Percentiles rank a stretch among this genome's conserved stretches.
Evolutionary conservation across 805 yeast genomes (phyloP).

Genomic region (Komagataella kurtzmanii): DNA sequence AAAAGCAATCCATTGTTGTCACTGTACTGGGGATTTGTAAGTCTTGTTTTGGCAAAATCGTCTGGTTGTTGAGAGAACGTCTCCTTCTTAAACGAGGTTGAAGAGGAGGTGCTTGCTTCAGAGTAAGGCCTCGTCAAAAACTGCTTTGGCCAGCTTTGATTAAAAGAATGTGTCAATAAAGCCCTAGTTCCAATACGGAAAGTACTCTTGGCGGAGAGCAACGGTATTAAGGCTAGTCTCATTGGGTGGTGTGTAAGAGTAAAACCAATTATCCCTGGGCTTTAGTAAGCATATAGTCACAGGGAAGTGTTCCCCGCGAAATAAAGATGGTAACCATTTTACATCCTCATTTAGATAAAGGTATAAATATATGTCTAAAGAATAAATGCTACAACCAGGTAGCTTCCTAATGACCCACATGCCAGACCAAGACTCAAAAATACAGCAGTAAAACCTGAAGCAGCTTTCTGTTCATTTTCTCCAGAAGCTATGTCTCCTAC

Average conservation of each 20-base stretch:
- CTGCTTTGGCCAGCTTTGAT: not conserved
- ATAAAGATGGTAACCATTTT: not conserved
- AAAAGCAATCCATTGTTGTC: constrained; percentile 21
- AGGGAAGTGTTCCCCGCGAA: not conserved
- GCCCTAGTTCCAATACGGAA: not conserved
- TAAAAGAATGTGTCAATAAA: not conserved
- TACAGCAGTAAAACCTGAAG: constrained; percentile 85
- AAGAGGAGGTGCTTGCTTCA: not conserved
- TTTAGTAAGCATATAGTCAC: not conserved
- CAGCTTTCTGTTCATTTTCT: constrained; percentile 65
- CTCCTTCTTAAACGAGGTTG: not conserved
- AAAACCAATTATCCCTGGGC: not conserved
- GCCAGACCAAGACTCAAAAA: constrained; percentile 70
- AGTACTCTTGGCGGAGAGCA: not conserved
- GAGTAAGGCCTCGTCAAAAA: not conserved
- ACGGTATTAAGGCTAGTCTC: not conserved
- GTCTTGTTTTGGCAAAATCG: constrained; percentile 15
- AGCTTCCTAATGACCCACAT: constrained; percentile 67
- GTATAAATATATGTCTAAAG: not conserved
- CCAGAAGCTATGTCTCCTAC: constrained; percentile 47
- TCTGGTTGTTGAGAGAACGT: not conserved
- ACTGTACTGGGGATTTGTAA: constrained; percentile 17
- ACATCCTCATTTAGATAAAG: not conserved
- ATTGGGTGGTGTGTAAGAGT: not conserved
- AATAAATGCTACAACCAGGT: constrained; percentile 32